Percentiles rank a stretch among this genome's conserved stretches.
Conservation (phyloP, 176 grass and related monocot species). For the Zea luxurians region DNA sequence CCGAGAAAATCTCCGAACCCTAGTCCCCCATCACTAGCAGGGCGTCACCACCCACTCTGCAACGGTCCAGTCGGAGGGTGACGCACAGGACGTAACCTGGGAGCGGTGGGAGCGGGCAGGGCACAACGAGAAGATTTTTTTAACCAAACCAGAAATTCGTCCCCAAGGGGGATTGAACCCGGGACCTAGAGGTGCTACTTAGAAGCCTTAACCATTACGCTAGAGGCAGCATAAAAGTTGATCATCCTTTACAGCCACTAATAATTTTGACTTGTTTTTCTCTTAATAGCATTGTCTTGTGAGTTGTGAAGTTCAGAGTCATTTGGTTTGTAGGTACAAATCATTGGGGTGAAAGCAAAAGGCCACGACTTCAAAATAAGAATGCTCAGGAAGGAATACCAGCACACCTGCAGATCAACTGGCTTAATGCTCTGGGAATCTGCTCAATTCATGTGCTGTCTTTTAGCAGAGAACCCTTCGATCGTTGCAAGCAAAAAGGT, state of each 20-base stretch:
- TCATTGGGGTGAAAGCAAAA: conserved; percentile 59
- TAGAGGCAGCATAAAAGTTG: neutral
- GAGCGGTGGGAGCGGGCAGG: too few species aligned
- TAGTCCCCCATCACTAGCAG: too few species aligned
- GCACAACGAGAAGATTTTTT: too few species aligned
- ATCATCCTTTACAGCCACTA: neutral
- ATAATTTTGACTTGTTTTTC: neutral
- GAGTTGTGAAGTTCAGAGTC: conserved; percentile 9
- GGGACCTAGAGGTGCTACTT: too few species aligned
- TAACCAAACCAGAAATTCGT: too few species aligned
- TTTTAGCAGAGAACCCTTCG: conserved; percentile 83
- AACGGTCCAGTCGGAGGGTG: too few species aligned
- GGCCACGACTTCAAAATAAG: conserved; percentile 68
- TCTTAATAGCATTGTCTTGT: neutral
- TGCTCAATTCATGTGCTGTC: conserved; percentile 74
- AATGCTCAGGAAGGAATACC: conserved; percentile 73
- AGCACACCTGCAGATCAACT: conserved; percentile 90
- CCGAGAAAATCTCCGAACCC: too few species aligned
- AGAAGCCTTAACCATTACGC: too few species aligned
- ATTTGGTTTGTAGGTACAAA: conserved; percentile 47
- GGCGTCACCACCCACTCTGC: too few species aligned
- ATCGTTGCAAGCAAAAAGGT: conserved; percentile 72
- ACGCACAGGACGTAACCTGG: too few species aligned
- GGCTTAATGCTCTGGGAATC: conserved; percentile 94
- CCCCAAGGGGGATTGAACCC: too few species aligned